A percentile compares a stretch with the other conserved stretches of the same genome.
phyloP scores from a whole-genome alignment of 306 rosid genomes.

The Prunus fruticosa region DNA sequence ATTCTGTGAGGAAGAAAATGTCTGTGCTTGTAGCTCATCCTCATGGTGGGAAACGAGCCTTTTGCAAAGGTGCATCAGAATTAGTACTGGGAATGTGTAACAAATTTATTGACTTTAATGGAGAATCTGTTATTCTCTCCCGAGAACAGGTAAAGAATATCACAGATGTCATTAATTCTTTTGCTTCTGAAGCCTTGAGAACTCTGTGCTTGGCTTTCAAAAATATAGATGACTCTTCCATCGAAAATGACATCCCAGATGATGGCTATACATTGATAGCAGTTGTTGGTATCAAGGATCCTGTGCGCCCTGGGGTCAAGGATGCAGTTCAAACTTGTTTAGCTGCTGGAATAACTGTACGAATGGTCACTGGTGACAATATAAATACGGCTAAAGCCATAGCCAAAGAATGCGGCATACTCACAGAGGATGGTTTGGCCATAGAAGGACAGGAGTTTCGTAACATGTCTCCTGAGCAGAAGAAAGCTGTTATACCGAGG shows the following conservation, averaged over 20 bases:
- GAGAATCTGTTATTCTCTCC: slow-evolving; percentile 55
- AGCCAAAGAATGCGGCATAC: slow-evolving; percentile 94
- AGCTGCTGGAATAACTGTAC: slow-evolving; percentile 83
- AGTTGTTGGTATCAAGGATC: slow-evolving; percentile 93
- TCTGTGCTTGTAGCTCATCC: slow-evolving; percentile 78
- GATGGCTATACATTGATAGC: slow-evolving; percentile 71
- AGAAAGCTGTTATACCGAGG: slow-evolving; percentile 63
- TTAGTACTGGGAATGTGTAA: slow-evolving; percentile 67
- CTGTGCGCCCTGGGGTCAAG: slow-evolving; percentile 85
- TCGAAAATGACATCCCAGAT: slow-evolving; percentile 46
- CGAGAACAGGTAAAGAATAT: slow-evolving; percentile 37
- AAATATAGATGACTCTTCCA: slow-evolving; percentile 43
- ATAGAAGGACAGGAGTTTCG: slow-evolving; percentile 75
- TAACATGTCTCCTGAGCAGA: slow-evolving; percentile 51
- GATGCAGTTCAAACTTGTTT: slow-evolving; percentile 82
- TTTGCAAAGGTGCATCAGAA: slow-evolving; percentile 98
- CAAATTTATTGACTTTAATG: slow-evolving; percentile 60
- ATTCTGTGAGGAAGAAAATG: slow-evolving; percentile 91
- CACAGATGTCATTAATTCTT: slow-evolving; percentile 54
- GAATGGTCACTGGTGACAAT: slow-evolving; percentile 98
- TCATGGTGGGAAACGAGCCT: slow-evolving; percentile 56
- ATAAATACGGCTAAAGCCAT: slow-evolving; percentile 89
- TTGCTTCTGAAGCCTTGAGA: slow-evolving; percentile 88
- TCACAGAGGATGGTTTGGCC: slow-evolving; percentile 70
- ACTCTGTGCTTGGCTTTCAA: slow-evolving; percentile 84